A percentile compares a stretch with the other conserved stretches of the same genome.
Evolutionary conservation across 139 green algal species (phyloP).

Genomic region (Penium margaritaceum): DNA sequence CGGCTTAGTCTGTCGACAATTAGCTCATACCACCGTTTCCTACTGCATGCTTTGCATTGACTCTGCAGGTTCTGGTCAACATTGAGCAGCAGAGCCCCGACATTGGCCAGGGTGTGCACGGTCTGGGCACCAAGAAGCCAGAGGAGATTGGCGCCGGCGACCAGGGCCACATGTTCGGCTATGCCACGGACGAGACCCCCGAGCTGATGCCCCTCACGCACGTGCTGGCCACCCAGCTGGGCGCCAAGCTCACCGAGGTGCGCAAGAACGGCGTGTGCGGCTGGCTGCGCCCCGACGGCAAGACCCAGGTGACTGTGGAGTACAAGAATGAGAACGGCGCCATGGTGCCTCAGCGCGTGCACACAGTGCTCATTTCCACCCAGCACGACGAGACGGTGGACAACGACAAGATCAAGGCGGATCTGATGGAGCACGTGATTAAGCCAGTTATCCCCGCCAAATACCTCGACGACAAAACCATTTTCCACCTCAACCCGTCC

Average conservation of each 20-base stretch:
- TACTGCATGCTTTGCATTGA: no score
- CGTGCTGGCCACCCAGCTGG: constrained; percentile 90
- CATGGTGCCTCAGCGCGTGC: no score
- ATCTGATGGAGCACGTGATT: no score
- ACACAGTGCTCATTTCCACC: no score
- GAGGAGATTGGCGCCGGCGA: constrained; percentile 97
- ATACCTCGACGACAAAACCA: no score
- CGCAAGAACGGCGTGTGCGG: constrained; percentile 50
- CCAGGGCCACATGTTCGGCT: constrained; percentile 99
- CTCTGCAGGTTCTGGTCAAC: constrained; percentile 81
- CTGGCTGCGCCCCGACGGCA: constrained; percentile 93
- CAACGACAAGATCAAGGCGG: no score
- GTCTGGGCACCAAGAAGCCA: constrained; percentile 95
- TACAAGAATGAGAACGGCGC: no score
- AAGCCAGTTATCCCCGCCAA: no score
- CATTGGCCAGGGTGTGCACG: constrained; percentile 95
- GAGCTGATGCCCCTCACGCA: constrained; percentile 99
- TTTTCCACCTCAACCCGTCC: no score
- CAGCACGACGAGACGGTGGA: no score
- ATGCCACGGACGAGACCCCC: constrained; percentile 93
- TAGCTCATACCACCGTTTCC: no score
- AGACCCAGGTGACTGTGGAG: constrained; percentile 98
- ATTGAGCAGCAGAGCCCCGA: constrained; percentile 97
- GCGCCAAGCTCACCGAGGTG: constrained; percentile 63
- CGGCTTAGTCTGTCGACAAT: no score